Conservation (phyloP, 2,329 filamentous ascomycete species). For the Beauveria sp. region DNA sequence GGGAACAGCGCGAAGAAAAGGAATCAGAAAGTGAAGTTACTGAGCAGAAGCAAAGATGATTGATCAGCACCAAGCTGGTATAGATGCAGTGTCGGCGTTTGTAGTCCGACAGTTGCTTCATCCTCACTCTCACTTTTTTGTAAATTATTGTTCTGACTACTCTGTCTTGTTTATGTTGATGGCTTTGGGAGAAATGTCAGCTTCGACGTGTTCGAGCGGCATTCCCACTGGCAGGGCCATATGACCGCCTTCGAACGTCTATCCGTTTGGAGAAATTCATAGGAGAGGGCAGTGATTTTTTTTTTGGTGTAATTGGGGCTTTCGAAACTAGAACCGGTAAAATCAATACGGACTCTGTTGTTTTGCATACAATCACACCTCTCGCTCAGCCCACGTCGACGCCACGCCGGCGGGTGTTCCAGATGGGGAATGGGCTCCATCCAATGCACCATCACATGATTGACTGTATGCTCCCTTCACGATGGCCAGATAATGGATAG, state of each 20-base stretch:
- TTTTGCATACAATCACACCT: neutral
- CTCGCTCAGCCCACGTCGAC: neutral
- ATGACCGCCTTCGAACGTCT: neutral
- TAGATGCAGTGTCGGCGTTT: neutral
- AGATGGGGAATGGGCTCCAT: neutral
- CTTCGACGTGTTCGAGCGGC: neutral
- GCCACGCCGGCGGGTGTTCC: neutral
- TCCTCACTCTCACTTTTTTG: neutral
- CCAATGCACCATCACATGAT: slow-evolving; percentile 5
- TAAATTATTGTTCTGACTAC: neutral
- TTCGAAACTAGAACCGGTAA: neutral
- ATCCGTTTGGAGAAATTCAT: neutral
- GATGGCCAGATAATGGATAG: neutral
- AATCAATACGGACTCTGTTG: neutral
- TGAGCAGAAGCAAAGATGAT: slow-evolving; percentile 12
- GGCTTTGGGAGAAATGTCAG: neutral
- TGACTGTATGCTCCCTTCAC: neutral
- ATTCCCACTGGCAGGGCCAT: neutral
- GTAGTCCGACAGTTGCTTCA: neutral
- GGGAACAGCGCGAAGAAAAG: slow-evolving; percentile 24
- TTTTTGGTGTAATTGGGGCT: neutral
- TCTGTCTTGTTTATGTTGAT: slow-evolving; percentile 9
- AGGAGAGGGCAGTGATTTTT: neutral
- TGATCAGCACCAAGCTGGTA: neutral
- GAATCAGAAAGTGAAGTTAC: slow-evolving; percentile 17